These are phyloP conservation scores for Colletotrichum spaethianum DNA, from an alignment of 2,329 filamentous ascomycete species.

Conservation along the genomic window DNA sequence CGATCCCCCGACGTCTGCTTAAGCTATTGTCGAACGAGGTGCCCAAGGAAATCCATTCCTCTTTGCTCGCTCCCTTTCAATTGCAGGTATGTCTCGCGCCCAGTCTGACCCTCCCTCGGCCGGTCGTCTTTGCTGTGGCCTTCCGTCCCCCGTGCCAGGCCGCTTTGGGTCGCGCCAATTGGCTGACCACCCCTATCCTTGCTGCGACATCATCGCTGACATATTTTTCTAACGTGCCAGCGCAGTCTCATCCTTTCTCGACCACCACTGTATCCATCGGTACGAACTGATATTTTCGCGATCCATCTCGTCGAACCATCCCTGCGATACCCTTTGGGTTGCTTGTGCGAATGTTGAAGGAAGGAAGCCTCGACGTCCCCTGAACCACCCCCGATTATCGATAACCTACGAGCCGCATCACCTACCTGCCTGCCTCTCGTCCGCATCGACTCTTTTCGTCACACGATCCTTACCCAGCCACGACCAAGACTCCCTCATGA, in stretches of 20 bases:
- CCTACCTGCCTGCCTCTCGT: constrained; percentile 6
- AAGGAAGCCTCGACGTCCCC: constrained; percentile 19
- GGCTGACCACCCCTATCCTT: constrained; percentile 42
- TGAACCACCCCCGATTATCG: constrained; percentile 14
- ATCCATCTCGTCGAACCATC: constrained; percentile 1
- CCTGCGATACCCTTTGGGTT: constrained; percentile 23
- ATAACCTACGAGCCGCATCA: constrained; percentile 18
- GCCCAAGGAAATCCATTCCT: constrained; percentile 9
- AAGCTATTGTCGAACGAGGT: constrained; percentile 30
- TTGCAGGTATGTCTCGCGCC: constrained; percentile 32
- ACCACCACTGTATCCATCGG: constrained; percentile 11
- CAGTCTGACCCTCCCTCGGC: not conserved
- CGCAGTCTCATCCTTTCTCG: constrained; percentile 35
- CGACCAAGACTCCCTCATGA: constrained; percentile 66
- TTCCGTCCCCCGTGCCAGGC: constrained; percentile 1
- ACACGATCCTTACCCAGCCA: constrained; percentile 4
- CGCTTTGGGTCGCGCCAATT: constrained; percentile 36
- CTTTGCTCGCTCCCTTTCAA: constrained; percentile 28
- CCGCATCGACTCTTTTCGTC: constrained; percentile 14
- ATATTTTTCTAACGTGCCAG: constrained; percentile 38
- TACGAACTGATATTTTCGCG: not conserved
- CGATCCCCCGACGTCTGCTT: constrained; percentile 18
- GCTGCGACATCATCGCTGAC: constrained; percentile 41
- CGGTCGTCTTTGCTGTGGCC: constrained; percentile 3
- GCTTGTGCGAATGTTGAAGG: constrained; percentile 37